Percentiles rank a stretch among this genome's conserved stretches.
These are phyloP conservation scores for Pyronema omphalodes DNA, from an alignment of 495 filamentous ascomycete species.

Conservation along the genomic window DNA sequence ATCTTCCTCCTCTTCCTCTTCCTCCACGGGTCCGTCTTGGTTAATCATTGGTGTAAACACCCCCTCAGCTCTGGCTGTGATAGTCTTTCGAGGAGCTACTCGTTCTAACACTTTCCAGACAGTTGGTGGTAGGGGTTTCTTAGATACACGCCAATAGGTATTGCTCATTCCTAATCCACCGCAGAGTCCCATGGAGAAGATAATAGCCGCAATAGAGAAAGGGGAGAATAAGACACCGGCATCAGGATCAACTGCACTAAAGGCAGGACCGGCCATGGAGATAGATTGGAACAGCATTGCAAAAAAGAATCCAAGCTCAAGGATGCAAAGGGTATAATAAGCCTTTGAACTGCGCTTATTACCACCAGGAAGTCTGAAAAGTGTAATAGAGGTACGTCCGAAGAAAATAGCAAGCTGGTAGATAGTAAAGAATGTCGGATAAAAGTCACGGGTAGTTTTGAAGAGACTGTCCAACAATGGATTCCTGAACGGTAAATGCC, in stretches of 20 bases:
- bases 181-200: constrained; percentile 14
- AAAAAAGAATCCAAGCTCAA: constrained; percentile 11
- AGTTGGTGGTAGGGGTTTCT: constrained; percentile 8
- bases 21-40: neutral
- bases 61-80: constrained; percentile 4
- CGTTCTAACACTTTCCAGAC: constrained; percentile 15
- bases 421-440: constrained; percentile 16
- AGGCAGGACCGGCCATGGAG: constrained; percentile 4
- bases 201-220: constrained; percentile 3
- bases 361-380: constrained; percentile 15
- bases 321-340: constrained; percentile 13
- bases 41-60: neutral
- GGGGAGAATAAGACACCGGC: constrained; percentile 10
- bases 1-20: neutral
- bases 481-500: constrained; percentile 4
- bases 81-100: neutral
- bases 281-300: constrained; percentile 7
- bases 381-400: constrained; percentile 12
- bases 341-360: constrained; percentile 6
- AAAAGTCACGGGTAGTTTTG: constrained; percentile 14
- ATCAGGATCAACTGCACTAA: constrained; percentile 5
- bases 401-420: constrained; percentile 16
- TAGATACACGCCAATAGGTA: constrained; percentile 17
- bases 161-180: constrained; percentile 20
- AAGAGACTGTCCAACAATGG: constrained; percentile 1